Percentiles rank a stretch among this genome's conserved stretches.
Evolutionary conservation across 495 filamentous ascomycete species (phyloP).

Genomic region (Trichoderma virens): DNA sequence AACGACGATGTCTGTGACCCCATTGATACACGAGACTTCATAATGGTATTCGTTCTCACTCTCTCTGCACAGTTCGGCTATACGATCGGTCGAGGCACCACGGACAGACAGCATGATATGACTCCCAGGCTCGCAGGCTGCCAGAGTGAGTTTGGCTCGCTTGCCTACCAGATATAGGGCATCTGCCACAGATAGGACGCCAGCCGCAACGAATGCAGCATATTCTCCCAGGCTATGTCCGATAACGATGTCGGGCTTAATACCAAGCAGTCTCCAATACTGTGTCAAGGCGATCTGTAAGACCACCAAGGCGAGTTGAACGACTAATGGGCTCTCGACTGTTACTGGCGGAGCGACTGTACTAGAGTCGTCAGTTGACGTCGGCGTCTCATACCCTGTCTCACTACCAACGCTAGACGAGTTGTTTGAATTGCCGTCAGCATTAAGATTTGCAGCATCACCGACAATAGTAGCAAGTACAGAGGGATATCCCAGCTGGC

Average conservation of each 20-base stretch:
- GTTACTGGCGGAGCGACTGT: too few relatives aligned
- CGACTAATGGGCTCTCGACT: slow-evolving; percentile 34
- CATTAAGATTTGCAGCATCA: neutral
- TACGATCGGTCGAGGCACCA: slow-evolving; percentile 35
- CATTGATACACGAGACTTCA: slow-evolving; percentile 57
- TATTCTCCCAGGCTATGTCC: slow-evolving; percentile 88
- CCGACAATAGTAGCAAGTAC: neutral
- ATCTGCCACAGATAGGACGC: slow-evolving; percentile 70
- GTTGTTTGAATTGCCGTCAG: too few relatives aligned
- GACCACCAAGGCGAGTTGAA: slow-evolving; percentile 69
- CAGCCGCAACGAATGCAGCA: slow-evolving; percentile 73
- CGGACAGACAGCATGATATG: slow-evolving; percentile 61
- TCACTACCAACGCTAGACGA: neutral
- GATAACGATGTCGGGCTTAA: slow-evolving; percentile 66
- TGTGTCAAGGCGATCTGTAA: slow-evolving; percentile 80
- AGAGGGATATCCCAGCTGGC: neutral
- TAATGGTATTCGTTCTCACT: slow-evolving; percentile 2
- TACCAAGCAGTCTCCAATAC: slow-evolving; percentile 72
- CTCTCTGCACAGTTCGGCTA: slow-evolving; percentile 14
- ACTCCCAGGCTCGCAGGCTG: slow-evolving; percentile 61
- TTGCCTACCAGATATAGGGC: slow-evolving; percentile 73
- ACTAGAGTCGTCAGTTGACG: too few relatives aligned
- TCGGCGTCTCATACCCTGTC: too few relatives aligned
- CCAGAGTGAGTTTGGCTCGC: slow-evolving; percentile 66
- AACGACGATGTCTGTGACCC: slow-evolving; percentile 52